Evolutionary conservation across 2,329 filamentous ascomycete species (phyloP), one percentile per base, ranked within the genome.

Genomic region (Blumeria graminis): DNA sequence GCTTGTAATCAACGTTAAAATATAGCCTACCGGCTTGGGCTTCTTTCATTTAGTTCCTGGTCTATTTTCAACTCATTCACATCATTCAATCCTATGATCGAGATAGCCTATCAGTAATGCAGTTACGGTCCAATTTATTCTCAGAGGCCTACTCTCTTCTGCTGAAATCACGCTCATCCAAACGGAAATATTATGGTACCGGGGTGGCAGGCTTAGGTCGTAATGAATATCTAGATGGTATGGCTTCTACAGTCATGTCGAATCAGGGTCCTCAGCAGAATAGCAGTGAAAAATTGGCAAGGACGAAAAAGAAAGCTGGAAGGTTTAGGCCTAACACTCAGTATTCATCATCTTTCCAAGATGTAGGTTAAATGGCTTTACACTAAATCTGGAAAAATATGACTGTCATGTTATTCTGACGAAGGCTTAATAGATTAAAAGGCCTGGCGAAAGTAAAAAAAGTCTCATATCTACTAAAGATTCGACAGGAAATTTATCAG

Each of bases 341-440:
- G 53, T 78, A 82, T 65, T 80, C 80, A 14, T 80, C 80, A 54
- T 79, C 80, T 7, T 74, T 84, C 60, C 73, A 79, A 65, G 80
- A 84, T 69, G 81, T 82, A 64, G 62, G 71, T 63, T 38, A 9
- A 50, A 46, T 60, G 54, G 22, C 3, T 54, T 41, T 9, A 52
- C 14, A n/a, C 14, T 41, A 34, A 33, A 28, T 22, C 33, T 38
- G 55, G 22, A 51, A 52, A 57, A 62, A 39, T 55, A 33, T 34
- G 53, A 55, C 18, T 13, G 39, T 16, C 18, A n/a, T 10, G 10
- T n/a, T n/a, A n/a, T 16, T 53, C 32, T 18, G 33, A 53, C 13
- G 4, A 35, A 10, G 16, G 50, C 22, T 55, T 56, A 59, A 62
- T 18, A 61, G 57, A 60, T 61, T 58, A 62, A 43, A 55, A 28